A percentile compares a stretch with the other conserved stretches of the same genome.
Evolutionary conservation across 805 yeast species (phyloP).

Genomic region (Kodamaea nitidulidarum): DNA sequence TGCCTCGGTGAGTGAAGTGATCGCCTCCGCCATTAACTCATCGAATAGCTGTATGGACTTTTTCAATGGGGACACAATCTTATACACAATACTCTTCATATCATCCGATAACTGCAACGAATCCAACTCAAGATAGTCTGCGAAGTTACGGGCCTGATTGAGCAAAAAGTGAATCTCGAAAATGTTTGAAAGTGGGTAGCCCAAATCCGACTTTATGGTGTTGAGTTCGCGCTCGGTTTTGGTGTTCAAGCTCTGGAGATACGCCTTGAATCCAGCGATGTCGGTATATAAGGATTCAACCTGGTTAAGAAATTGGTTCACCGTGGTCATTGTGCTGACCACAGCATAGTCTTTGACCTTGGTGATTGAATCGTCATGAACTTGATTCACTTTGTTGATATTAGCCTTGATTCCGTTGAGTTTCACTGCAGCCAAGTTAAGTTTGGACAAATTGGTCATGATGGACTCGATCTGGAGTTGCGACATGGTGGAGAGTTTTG

Average conservation of each 20-base stretch:
- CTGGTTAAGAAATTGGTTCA: slow-evolving; percentile 68
- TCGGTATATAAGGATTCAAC: slow-evolving; percentile 62
- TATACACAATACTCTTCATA: slow-evolving; percentile 59
- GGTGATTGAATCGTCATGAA: slow-evolving; percentile 53
- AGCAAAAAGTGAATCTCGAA: slow-evolving; percentile 67
- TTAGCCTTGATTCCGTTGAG: slow-evolving; percentile 35
- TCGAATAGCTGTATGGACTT: slow-evolving; percentile 57
- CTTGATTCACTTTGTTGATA: slow-evolving; percentile 42
- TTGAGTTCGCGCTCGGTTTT: slow-evolving; percentile 46
- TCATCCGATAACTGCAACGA: slow-evolving; percentile 53
- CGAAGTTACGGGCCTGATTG: slow-evolving; percentile 69
- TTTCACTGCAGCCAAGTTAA: slow-evolving; percentile 43
- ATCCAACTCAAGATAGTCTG: slow-evolving; percentile 65
- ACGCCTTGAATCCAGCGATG: slow-evolving; percentile 52
- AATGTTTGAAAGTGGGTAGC: slow-evolving; percentile 50
- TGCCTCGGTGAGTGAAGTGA: slow-evolving; percentile 67
- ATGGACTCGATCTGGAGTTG: slow-evolving; percentile 58
- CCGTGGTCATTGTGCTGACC: slow-evolving; percentile 60
- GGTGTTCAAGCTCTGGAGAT: slow-evolving; percentile 46
- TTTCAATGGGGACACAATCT: slow-evolving; percentile 47
- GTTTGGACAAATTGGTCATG: slow-evolving; percentile 45
- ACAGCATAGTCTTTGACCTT: slow-evolving; percentile 65
- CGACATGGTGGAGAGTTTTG: slow-evolving; percentile 69
- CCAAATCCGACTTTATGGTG: slow-evolving; percentile 30
- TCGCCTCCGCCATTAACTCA: slow-evolving; percentile 57